phyloP scores from a whole-genome alignment of 495 filamentous ascomycete species.

The Annulohypoxylon maeteangense region DNA sequence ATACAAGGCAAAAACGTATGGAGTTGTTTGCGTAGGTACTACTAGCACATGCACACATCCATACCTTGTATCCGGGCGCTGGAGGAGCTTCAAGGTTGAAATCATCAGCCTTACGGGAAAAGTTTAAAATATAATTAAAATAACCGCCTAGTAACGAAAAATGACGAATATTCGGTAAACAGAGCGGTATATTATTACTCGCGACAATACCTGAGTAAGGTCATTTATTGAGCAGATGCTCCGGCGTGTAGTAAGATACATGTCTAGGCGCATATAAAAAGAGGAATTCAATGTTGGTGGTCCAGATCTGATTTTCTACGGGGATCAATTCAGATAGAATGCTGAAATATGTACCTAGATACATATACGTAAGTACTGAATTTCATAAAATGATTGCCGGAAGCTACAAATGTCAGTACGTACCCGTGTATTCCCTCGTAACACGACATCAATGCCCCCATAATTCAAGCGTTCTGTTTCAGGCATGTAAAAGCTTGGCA shows the following conservation, averaged over 20 bases:
- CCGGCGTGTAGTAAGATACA: background rate
- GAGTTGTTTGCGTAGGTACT: background rate
- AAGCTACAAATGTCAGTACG: constrained; percentile 2
- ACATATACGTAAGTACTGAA: constrained; percentile 12
- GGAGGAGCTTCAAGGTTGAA: background rate
- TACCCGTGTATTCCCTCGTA: constrained; percentile 3
- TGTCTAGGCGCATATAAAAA: background rate
- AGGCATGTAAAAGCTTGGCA: constrained; percentile 16
- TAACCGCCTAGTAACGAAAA: constrained; percentile 17
- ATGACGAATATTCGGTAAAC: constrained; percentile 35
- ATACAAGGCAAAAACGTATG: background rate
- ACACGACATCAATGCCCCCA: constrained; percentile 34
- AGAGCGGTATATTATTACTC: constrained; percentile 26
- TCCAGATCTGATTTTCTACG: constrained; percentile 14
- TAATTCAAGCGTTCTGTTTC: constrained; percentile 28
- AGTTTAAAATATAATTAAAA: background rate
- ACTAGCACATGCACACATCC: background rate
- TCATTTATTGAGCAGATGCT: background rate
- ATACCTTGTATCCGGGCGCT: no score
- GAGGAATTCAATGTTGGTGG: background rate
- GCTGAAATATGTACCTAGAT: background rate
- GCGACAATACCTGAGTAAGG: constrained; percentile 14
- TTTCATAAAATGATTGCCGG: background rate
- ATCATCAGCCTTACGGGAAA: background rate
- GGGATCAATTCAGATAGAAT: background rate